A percentile compares a stretch with the other conserved stretches of the same genome.
phyloP scores from a whole-genome alignment of 2,329 filamentous ascomycete species.

The Bipolaris sorokiniana region DNA sequence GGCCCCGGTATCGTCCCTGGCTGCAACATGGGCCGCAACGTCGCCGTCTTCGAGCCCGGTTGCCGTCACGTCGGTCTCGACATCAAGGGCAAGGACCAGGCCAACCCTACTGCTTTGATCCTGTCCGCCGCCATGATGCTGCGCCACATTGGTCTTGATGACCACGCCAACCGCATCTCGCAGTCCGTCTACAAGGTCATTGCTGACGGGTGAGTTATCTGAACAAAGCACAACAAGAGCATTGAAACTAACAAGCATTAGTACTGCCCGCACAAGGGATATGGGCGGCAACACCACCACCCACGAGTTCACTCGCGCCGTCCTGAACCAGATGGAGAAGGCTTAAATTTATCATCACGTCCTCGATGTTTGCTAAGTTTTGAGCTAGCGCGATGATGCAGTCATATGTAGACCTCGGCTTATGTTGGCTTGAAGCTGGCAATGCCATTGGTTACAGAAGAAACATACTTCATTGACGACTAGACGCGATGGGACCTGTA shows the following conservation, averaged over 20 bases:
- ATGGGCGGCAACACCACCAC: conserved; percentile 93
- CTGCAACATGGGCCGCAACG: conserved; percentile 99
- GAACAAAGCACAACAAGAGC: neutral
- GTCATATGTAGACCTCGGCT: conserved; percentile 12
- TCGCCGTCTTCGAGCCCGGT: conserved; percentile 97
- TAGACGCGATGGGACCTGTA: conserved; percentile 38
- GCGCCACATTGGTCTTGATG: conserved; percentile 93
- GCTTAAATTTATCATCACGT: conserved; percentile 26
- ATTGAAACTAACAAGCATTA: conserved; percentile 53
- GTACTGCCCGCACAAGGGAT: conserved; percentile 86
- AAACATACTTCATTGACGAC: conserved; percentile 29
- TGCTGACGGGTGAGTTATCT: conserved; percentile 75
- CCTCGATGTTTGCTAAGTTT: conserved; percentile 21
- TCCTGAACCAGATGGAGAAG: conserved; percentile 92
- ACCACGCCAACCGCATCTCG: conserved; percentile 98
- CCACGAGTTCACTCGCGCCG: conserved; percentile 92
- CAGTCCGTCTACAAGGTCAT: conserved; percentile 84
- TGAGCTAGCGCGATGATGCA: conserved; percentile 22
- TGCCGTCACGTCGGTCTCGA: conserved; percentile 99
- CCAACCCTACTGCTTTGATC: conserved; percentile 95
- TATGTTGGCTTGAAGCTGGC: conserved; percentile 11
- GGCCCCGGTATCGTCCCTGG: conserved; percentile 96
- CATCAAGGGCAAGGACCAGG: conserved; percentile 99
- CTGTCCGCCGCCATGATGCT: conserved; percentile 97
- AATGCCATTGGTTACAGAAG: conserved; percentile 8